Evolutionary conservation across 139 green algal species (phyloP).

Genomic region (Cymbomonas tetramitiformis): DNA sequence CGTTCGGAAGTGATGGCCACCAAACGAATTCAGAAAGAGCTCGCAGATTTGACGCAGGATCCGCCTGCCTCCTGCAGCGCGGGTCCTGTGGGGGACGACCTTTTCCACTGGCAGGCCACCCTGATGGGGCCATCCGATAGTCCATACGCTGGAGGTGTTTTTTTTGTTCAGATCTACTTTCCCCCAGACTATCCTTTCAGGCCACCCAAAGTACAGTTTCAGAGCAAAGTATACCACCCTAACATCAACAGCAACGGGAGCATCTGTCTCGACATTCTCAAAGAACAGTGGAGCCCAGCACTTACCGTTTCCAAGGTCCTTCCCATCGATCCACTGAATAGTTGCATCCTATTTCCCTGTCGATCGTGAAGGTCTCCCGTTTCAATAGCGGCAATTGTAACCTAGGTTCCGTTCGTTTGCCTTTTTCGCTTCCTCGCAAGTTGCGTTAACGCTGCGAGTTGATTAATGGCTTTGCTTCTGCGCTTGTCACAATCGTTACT

Average conservation of each 20-base stretch:
- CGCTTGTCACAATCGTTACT: too few species aligned
- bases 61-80: slow-evolving; percentile 68
- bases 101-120: slow-evolving; percentile 82
- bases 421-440: neutral
- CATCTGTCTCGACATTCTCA: slow-evolving; percentile 84
- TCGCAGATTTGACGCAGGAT: slow-evolving; percentile 76
- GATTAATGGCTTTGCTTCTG: too few species aligned
- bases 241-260: slow-evolving; percentile 74
- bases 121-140: slow-evolving; percentile 75
- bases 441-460: neutral
- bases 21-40: slow-evolving; percentile 73
- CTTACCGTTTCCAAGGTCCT: slow-evolving; percentile 81
- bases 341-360: too few species aligned
- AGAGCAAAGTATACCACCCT: slow-evolving; percentile 62
- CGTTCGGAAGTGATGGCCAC: too few species aligned
- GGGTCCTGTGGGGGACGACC: slow-evolving; percentile 47
- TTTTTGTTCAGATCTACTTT: slow-evolving; percentile 92
- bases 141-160: slow-evolving; percentile 83
- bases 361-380: too few species aligned
- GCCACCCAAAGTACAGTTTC: slow-evolving; percentile 77
- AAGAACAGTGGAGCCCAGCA: slow-evolving; percentile 71
- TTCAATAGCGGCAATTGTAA: too few species aligned
- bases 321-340: too few species aligned
- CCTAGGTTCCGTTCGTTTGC: slow-evolving; percentile 1
- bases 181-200: slow-evolving; percentile 73